Percentiles rank a stretch among this genome's conserved stretches.
phyloP scores from a whole-genome alignment of 352 stramenopile species.

The Pythium rhizo-oryzae region DNA sequence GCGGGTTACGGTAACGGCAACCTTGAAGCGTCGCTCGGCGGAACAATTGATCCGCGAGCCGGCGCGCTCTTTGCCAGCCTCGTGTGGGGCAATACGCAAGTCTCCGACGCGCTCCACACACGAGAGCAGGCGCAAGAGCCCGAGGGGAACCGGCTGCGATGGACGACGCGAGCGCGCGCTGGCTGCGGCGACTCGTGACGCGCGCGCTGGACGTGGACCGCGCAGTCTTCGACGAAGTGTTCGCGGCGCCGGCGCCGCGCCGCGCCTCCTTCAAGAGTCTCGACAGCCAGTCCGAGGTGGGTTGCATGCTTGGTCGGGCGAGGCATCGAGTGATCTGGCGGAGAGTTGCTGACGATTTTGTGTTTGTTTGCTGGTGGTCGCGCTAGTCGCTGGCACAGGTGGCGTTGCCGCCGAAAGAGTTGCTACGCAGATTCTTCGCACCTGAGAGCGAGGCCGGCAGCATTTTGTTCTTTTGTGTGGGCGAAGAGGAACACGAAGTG shows the following conservation, averaged over 20 bases:
- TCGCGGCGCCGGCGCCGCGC: constrained; percentile 36
- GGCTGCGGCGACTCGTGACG: constrained; percentile 69
- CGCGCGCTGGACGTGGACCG: constrained; percentile 59
- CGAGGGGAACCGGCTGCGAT: constrained; percentile 26
- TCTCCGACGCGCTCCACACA: no score
- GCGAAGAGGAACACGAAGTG: constrained; percentile 65
- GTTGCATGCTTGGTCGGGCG: not conserved
- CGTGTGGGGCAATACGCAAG: no score
- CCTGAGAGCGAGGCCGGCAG: constrained; percentile 54
- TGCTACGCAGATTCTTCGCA: constrained; percentile 64
- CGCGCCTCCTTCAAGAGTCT: constrained; percentile 31
- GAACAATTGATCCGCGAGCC: not conserved
- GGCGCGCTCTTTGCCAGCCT: not conserved
- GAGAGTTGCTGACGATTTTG: not conserved
- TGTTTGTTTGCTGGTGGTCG: not conserved
- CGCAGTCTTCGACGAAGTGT: constrained; percentile 56
- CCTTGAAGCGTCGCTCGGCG: constrained; percentile 23
- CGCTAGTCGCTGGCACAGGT: constrained; percentile 17
- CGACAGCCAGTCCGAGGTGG: constrained; percentile 46
- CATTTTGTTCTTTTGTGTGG: constrained; percentile 78
- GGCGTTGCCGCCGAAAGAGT: constrained; percentile 32
- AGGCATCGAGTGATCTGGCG: not conserved
- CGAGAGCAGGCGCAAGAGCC: not conserved
- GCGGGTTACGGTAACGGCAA: constrained; percentile 20
- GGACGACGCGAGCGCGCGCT: constrained; percentile 54